Base-by-base conservation (phyloP, 768 basidiomycete genomes). In the Paxillus involutus region DNA sequence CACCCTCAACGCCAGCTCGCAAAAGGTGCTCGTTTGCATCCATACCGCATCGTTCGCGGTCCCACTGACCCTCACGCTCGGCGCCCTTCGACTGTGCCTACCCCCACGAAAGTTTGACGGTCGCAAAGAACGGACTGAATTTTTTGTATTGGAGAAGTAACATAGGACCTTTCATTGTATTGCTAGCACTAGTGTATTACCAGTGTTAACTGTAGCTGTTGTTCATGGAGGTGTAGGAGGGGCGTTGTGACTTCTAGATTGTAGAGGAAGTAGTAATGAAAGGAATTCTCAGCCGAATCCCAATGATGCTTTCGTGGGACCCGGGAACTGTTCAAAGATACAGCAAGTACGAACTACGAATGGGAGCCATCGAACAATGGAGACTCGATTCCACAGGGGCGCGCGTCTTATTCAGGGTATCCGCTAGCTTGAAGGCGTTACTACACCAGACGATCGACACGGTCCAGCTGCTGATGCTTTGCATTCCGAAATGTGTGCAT, bases 1-100 rank as follows among this genome's bases (percentile, higher is more conserved):
- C 70, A 75, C 11, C 71, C 76, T 1, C 66, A 72, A 33, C 64
- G 71, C 9, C 75, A 66, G 16, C 56, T 82, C 26, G 69, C 74
- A 13, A 75, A 75, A 55, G 80, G 80, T 36, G 73, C 78, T 9
- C 75, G 80, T 19, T 58, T 86, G 8, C 79, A 82, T 56, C 84
- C 85, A 3, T 88, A 85, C 65, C 78, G 78, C 57, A 70, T 83
- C 33, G 66, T 72, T n/a, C 68, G 61, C 16, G 39, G 52, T 26
- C 47, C 58, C 19, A 37, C 52, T 11, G 56, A 63, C 26, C 37
- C 51, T 6, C 19, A 47, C 17, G 29, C 43, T 42, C 59, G 49
- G 26, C 54, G 55, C 13, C 42, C 58, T 3, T 46, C 49, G n/a
- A 26, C 50, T 16, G 44, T 13, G 26, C 35, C 51, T 32, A 46